Evolutionary conservation across 331 rosid species (phyloP).

Genomic region (Cydonia oblonga): DNA sequence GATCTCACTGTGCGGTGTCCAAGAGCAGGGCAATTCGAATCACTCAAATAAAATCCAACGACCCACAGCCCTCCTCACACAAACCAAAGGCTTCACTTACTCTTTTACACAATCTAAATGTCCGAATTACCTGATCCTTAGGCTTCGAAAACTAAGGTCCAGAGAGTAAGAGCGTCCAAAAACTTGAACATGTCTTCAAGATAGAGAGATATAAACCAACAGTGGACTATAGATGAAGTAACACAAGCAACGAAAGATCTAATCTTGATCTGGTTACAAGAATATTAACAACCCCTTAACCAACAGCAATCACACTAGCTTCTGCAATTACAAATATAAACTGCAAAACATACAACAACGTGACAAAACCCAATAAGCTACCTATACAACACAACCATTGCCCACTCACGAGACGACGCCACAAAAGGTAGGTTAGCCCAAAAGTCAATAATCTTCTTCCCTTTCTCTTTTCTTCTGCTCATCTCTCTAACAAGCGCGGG

Average conservation of each 20-base stretch:
- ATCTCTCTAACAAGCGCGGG: slow-evolving; percentile 40
- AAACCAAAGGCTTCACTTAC: too few relatives aligned
- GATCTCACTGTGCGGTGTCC: too few relatives aligned
- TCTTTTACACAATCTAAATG: too few relatives aligned
- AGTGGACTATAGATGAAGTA: slow-evolving; percentile 34
- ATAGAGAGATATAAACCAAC: slow-evolving; percentile 24
- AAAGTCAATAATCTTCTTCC: slow-evolving; percentile 46
- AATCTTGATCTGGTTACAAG: slow-evolving; percentile 61
- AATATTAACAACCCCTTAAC: slow-evolving; percentile 80
- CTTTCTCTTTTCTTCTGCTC: slow-evolving; percentile 38
- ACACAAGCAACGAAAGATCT: slow-evolving; percentile 47
- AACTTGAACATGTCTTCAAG: too few relatives aligned
- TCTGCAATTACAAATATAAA: slow-evolving; percentile 63
- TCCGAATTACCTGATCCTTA: too few relatives aligned
- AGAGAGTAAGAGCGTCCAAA: too few relatives aligned
- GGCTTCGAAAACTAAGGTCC: too few relatives aligned
- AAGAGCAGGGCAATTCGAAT: too few relatives aligned
- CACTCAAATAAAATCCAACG: too few relatives aligned
- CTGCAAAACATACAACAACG: slow-evolving; percentile 19
- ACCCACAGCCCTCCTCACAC: too few relatives aligned
- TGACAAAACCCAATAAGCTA: slow-evolving; percentile 29
- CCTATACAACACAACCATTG: slow-evolving; percentile 75
- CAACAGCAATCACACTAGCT: slow-evolving; percentile 63
- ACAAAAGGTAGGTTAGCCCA: slow-evolving; percentile 79
- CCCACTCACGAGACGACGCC: slow-evolving; percentile 44